Evolutionary conservation across 345 rosid genomes (phyloP).

Genomic region (Kernera saxatilis): DNA sequence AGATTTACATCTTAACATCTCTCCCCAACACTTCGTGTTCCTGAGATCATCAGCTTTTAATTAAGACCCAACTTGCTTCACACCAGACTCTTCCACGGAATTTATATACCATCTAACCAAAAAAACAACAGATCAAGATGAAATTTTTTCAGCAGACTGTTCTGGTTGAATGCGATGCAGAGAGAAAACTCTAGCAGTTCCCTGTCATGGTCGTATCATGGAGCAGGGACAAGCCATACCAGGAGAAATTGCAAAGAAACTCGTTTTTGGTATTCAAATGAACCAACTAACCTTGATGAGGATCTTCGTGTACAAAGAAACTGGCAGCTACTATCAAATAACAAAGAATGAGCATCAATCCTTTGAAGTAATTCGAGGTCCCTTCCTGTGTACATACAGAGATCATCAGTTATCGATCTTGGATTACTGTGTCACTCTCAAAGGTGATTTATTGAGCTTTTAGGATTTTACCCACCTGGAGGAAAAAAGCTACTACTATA

Average conservation of each 20-base stretch:
- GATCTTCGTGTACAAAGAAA: slow-evolving; percentile 81
- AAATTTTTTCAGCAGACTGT: neutral
- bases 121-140: neutral
- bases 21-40: slow-evolving; percentile 23
- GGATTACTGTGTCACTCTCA: neutral
- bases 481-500: slow-evolving; percentile 71
- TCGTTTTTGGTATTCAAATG: neutral
- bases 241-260: neutral
- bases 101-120: slow-evolving; percentile 22
- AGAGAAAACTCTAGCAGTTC: neutral
- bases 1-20: slow-evolving; percentile 15
- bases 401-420: neutral
- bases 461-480: slow-evolving; percentile 47
- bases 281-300: slow-evolving; percentile 28
- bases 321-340: slow-evolving; percentile 75
- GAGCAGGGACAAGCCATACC: neutral
- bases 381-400: slow-evolving; percentile 54
- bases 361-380: slow-evolving; percentile 79
- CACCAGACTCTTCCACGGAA: slow-evolving; percentile 15
- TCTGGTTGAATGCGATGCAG: neutral
- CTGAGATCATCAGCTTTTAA: slow-evolving; percentile 19
- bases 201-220: neutral
- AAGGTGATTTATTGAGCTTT: neutral
- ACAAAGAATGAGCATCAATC: slow-evolving; percentile 83
- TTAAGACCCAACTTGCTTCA: slow-evolving; percentile 22